Percentiles rank a stretch among this genome's conserved stretches.
Conservation (phyloP, 2,329 filamentous ascomycete genomes). For the Penicillium sp. region DNA sequence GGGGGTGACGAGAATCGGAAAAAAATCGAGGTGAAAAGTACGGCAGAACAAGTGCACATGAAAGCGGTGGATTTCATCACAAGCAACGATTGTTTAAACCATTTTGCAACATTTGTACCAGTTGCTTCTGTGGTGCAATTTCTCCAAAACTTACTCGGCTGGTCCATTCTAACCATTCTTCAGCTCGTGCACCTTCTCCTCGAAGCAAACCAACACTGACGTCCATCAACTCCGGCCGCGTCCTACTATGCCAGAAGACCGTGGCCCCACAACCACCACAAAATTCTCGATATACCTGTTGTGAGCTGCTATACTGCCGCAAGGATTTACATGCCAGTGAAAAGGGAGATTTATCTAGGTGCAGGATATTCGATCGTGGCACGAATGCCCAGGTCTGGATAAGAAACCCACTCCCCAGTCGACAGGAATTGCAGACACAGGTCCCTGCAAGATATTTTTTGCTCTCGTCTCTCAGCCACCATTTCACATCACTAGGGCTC, state of each 20-base stretch:
- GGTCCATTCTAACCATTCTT: slow-evolving; percentile 59
- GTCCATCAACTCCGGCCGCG: slow-evolving; percentile 54
- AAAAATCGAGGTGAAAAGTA: slow-evolving; percentile 9
- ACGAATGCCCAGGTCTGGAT: slow-evolving; percentile 63
- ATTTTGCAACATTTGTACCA: slow-evolving; percentile 26
- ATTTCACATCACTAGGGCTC: slow-evolving; percentile 50
- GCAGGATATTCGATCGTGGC: slow-evolving; percentile 53
- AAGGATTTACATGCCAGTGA: slow-evolving; percentile 42
- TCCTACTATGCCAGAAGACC: slow-evolving; percentile 56
- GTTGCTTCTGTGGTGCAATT: slow-evolving; percentile 40
- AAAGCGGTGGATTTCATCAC: slow-evolving; percentile 5
- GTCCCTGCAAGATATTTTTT: slow-evolving; percentile 55
- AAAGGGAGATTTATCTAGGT: slow-evolving; percentile 34
- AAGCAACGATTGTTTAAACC: too few species aligned
- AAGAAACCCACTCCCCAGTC: slow-evolving; percentile 56
- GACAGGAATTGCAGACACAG: slow-evolving; percentile 59
- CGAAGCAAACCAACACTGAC: slow-evolving; percentile 57
- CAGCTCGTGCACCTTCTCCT: slow-evolving; percentile 49
- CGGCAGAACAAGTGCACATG: slow-evolving; percentile 1
- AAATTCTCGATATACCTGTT: slow-evolving; percentile 54
- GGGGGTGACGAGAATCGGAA: slow-evolving; percentile 3
- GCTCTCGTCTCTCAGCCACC: slow-evolving; percentile 51
- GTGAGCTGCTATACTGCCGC: slow-evolving; percentile 50
- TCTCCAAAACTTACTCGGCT: slow-evolving; percentile 55
- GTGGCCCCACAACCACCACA: slow-evolving; percentile 59